Percentiles rank a stretch among this genome's conserved stretches.
Conservation (phyloP, 2,329 filamentous ascomycete genomes). For the Xylaria sp. region DNA sequence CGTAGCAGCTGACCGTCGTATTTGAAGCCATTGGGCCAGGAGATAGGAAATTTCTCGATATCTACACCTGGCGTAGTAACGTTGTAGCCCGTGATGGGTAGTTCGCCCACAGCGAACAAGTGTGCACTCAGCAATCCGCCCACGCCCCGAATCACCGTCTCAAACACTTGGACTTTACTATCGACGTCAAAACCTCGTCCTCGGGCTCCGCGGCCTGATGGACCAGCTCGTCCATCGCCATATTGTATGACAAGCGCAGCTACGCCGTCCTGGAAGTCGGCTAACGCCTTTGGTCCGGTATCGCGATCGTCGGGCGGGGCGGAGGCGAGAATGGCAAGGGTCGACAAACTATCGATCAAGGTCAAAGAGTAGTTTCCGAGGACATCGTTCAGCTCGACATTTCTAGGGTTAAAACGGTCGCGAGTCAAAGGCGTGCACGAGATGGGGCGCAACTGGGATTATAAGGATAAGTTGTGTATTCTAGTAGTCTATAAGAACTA, state of each 20-base stretch:
- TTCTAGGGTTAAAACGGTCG: slow-evolving; percentile 79
- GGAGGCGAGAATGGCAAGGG: slow-evolving; percentile 89
- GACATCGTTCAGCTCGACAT: slow-evolving; percentile 92
- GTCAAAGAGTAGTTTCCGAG: slow-evolving; percentile 97
- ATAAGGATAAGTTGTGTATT: slow-evolving; percentile 38
- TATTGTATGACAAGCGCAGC: slow-evolving; percentile 81
- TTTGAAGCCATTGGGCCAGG: slow-evolving; percentile 79
- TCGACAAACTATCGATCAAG: slow-evolving; percentile 93
- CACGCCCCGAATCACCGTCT: slow-evolving; percentile 93
- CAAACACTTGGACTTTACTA: slow-evolving; percentile 98
- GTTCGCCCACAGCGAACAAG: slow-evolving; percentile 87
- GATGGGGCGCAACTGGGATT: slow-evolving; percentile 77
- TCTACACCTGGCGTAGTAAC: slow-evolving; percentile 59
- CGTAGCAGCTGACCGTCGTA: slow-evolving; percentile 92
- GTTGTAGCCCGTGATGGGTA: slow-evolving; percentile 84
- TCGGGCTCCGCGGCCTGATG: slow-evolving; percentile 74
- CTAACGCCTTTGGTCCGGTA: slow-evolving; percentile 69
- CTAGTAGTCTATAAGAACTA: slow-evolving; percentile 23
- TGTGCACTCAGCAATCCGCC: slow-evolving; percentile 93
- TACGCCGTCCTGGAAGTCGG: slow-evolving; percentile 83
- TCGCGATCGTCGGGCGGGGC: slow-evolving; percentile 66
- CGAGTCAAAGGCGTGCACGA: slow-evolving; percentile 86
- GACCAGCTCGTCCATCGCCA: slow-evolving; percentile 80
- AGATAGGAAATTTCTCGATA: slow-evolving; percentile 65
- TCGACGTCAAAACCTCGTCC: slow-evolving; percentile 90